Conservation (phyloP, 2,329 filamentous ascomycete genomes). For the Magnaporthiopsis rhizophila region DNA sequence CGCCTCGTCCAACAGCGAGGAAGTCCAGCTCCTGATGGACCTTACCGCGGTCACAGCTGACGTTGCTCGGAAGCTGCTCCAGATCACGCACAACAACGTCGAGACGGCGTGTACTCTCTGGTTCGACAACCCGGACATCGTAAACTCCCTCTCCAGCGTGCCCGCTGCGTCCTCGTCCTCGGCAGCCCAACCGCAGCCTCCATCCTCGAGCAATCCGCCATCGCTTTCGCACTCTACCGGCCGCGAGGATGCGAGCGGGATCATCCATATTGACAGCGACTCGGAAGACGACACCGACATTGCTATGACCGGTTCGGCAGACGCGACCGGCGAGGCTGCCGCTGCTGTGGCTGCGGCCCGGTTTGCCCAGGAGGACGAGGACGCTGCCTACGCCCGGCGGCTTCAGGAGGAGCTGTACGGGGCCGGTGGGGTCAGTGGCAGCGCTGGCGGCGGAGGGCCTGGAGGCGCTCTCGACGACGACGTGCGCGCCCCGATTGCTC, state of each 20-base stretch:
- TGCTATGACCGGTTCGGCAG: conserved; percentile 19
- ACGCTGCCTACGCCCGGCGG: conserved; percentile 85
- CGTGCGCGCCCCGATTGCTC: conserved; percentile 82
- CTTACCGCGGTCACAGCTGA: conserved; percentile 70
- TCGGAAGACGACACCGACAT: conserved; percentile 55
- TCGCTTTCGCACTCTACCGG: conserved; percentile 21
- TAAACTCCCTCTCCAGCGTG: conserved; percentile 28
- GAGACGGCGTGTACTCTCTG: conserved; percentile 83
- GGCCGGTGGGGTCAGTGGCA: conserved; percentile 33
- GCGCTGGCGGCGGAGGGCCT: conserved; percentile 16
- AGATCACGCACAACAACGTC: conserved; percentile 75
- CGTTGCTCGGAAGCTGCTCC: conserved; percentile 74
- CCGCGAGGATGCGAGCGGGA: conserved; percentile 47
- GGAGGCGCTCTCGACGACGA: conserved; percentile 39
- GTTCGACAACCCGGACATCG: conserved; percentile 78
- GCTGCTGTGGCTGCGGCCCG: conserved; percentile 32
- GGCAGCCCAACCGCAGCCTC: conserved; percentile 9
- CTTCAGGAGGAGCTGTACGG: conserved; percentile 89
- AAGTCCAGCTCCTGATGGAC: conserved; percentile 52
- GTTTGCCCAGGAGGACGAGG: conserved; percentile 65
- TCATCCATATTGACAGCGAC: conserved; percentile 71
- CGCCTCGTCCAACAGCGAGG: conserved; percentile 25
- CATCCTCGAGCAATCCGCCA: not conserved
- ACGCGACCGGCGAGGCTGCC: conserved; percentile 27
- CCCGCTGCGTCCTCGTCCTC: not conserved